Conservation (phyloP, 352 stramenopile genomes). For the Blastocystis sp. region DNA sequence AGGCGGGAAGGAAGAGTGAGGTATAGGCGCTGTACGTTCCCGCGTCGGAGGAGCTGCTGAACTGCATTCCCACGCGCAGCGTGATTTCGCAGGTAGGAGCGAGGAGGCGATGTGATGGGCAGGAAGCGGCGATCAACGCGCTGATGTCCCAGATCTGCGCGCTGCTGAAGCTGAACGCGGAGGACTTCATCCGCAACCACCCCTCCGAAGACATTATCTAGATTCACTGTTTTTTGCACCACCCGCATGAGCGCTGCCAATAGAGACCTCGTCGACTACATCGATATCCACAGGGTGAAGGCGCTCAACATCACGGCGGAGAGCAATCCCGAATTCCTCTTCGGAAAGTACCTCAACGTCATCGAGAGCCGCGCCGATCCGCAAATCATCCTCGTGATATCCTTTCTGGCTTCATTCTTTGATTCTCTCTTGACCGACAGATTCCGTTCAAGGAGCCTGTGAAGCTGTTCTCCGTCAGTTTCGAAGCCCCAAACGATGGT, state of each 20-base stretch:
- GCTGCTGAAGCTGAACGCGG: conserved; percentile 9
- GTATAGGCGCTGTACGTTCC: conserved; percentile 41
- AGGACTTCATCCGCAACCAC: conserved; percentile 56
- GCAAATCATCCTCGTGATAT: conserved; percentile 60
- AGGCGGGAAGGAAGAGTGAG: neutral
- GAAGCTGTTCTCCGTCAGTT: conserved; percentile 56
- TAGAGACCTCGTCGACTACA: conserved; percentile 40
- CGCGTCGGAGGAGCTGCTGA: conserved; percentile 24
- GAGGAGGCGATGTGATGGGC: neutral
- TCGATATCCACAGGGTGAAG: conserved; percentile 43
- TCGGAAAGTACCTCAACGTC: conserved; percentile 47
- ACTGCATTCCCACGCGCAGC: conserved; percentile 53
- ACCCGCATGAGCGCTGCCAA: conserved; percentile 1
- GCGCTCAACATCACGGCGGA: conserved; percentile 44
- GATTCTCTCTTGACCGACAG: conserved; percentile 38
- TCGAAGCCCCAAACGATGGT: conserved; percentile 61
- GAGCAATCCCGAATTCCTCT: conserved; percentile 48
- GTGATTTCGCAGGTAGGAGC: conserved; percentile 21
- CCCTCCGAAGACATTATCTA: conserved; percentile 25
- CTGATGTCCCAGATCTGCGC: conserved; percentile 57
- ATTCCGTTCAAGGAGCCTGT: conserved; percentile 53
- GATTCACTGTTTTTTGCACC: neutral
- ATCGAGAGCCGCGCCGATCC: conserved; percentile 52
- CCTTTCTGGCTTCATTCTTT: neutral
- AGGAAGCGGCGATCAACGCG: conserved; percentile 51